Evolutionary conservation across 2,329 filamentous ascomycete genomes (phyloP), one percentile per base, ranked within the genome.

Genomic region (Anthostomella pinea): DNA sequence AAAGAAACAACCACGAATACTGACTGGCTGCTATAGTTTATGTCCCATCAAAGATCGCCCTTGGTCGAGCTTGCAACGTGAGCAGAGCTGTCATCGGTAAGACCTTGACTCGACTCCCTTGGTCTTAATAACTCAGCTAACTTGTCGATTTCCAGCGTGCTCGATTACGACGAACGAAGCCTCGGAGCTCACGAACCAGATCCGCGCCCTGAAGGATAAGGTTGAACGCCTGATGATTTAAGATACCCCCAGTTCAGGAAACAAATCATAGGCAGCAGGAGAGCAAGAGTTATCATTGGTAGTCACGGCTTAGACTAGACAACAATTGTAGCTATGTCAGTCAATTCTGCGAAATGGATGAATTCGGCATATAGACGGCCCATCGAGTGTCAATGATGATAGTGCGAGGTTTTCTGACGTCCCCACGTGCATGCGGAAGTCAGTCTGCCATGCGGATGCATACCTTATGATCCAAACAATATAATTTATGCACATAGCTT

Each of bases 181-280:
- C 24, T 86, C 80, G 58, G 90, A 96, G 66, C 75, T 97, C 43
- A 86, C 83, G 66, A 78, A 79, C 58, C 88, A 94, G 75, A 96
- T 97, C 66, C 79, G 85, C 56, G 76, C 82, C 49, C 75, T 96
- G 59, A 94, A 91, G 75, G 87, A 94, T 69, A 94, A 95, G 81
- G 87, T 97, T 38, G 91, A 97, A 77, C 80, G 90, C 56, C 77
- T 96, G 53, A 89, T 91, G 73, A 95, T 96, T 70, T 96, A 83
- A 79, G 52, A 45, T 47, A 42, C 39, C 41, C 36, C 24, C 30
- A 22, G 17, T 33, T 21, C 31, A 38, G n/a, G 19, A 13, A 19
- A 26, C 5, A 7, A 22, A 26, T 20, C 6, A 35, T 34, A 42
- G 28, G 20, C 29, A 39, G 24, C 23, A 35, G 20, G 32, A 15